A percentile compares a stretch with the other conserved stretches of the same genome.
phyloP scores from a whole-genome alignment of 306 rosid species.

The Corylus avellana region DNA sequence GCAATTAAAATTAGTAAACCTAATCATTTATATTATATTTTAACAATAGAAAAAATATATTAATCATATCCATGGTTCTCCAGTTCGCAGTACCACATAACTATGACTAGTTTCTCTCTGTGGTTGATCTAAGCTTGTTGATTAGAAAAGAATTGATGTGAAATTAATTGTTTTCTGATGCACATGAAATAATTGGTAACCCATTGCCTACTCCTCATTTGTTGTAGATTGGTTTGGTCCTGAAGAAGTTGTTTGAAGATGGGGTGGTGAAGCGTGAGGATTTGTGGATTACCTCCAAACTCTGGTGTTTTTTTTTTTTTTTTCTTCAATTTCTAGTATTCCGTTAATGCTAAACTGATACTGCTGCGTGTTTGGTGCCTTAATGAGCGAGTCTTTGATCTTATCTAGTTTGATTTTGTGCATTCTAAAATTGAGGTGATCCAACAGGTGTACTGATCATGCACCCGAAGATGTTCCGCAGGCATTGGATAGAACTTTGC shows the following conservation, averaged over 20 bases:
- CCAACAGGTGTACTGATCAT: slow-evolving; percentile 66
- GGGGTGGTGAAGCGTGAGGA: slow-evolving; percentile 82
- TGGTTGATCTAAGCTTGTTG: not conserved
- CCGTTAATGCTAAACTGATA: slow-evolving; percentile 3
- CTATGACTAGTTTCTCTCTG: not conserved
- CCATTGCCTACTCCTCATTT: not conserved
- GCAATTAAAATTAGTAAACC: no score
- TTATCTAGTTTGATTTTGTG: not conserved
- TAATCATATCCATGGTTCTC: not conserved
- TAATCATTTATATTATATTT: no score
- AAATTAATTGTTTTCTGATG: not conserved
- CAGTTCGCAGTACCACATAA: not conserved
- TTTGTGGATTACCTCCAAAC: slow-evolving; percentile 88
- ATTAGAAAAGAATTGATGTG: no score
- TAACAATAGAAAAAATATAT: no score
- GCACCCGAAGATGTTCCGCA: slow-evolving; percentile 74
- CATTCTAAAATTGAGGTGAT: slow-evolving; percentile 10
- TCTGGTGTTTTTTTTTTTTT: slow-evolving; percentile 49
- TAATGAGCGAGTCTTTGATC: not conserved
- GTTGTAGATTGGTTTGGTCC: slow-evolving; percentile 64
- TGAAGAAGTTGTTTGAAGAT: slow-evolving; percentile 69
- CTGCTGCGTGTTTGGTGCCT: slow-evolving; percentile 5
- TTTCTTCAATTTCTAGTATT: slow-evolving; percentile 2
- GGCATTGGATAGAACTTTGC: slow-evolving; percentile 70
- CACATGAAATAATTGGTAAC: not conserved